phyloP scores from a whole-genome alignment of 1,139 yeast species.

The Taiozyma sp. region DNA sequence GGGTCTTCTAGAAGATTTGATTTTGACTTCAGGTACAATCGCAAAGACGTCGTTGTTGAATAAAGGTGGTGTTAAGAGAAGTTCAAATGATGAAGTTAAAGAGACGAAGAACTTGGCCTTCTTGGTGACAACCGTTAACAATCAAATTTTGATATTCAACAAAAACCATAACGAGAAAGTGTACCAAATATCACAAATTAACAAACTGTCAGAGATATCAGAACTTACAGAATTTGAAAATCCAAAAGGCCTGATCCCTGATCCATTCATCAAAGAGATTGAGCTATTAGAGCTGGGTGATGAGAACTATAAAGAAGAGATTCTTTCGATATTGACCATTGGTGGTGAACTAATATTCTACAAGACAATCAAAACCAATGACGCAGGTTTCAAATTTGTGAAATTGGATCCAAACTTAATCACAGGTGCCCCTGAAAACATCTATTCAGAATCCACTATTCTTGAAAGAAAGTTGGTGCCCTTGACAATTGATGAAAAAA shows the following conservation, averaged over 20 bases:
- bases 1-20: slow-evolving; percentile 49
- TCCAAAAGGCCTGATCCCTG: slow-evolving; percentile 55
- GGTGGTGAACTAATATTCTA: slow-evolving; percentile 78
- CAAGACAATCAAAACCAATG: slow-evolving; percentile 39
- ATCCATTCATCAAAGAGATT: slow-evolving; percentile 71
- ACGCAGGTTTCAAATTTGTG: slow-evolving; percentile 41
- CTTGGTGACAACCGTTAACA: slow-evolving; percentile 72
- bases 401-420: slow-evolving; percentile 38
- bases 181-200: slow-evolving; percentile 58
- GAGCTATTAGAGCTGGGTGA: slow-evolving; percentile 68
- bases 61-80: slow-evolving; percentile 11
- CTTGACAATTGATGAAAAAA: slow-evolving; percentile 52
- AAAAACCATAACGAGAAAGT: slow-evolving; percentile 63
- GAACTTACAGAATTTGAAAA: slow-evolving; percentile 54
- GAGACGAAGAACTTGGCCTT: slow-evolving; percentile 46
- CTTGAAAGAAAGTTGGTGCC: slow-evolving; percentile 67
- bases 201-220: slow-evolving; percentile 50
- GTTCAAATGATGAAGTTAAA: slow-evolving; percentile 13
- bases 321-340: slow-evolving; percentile 64
- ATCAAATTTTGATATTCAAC: slow-evolving; percentile 61
- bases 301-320: slow-evolving; percentile 42
- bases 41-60: slow-evolving; percentile 37
- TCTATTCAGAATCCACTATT: slow-evolving; percentile 62
- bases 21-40: slow-evolving; percentile 67
- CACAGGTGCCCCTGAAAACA: slow-evolving; percentile 78